Evolutionary conservation across 805 yeast genomes (phyloP), one percentile per base, ranked within the genome.

Genomic region (Cephaloascus fragrans): DNA sequence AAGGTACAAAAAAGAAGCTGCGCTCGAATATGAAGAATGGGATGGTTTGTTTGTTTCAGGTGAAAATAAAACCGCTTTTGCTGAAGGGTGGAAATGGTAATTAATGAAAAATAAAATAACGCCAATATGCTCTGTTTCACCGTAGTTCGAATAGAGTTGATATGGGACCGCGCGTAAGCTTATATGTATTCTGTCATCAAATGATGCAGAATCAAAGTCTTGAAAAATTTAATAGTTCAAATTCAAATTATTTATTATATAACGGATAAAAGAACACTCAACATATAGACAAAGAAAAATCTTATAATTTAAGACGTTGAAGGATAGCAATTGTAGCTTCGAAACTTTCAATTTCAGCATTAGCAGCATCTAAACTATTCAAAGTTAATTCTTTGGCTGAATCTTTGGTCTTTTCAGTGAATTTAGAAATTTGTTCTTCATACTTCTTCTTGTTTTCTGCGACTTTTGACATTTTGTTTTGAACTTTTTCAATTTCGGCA

Each of bases 291-390:
- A 23, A 23, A 23, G 28, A 23, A 12, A 23, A 6, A 23, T 6
- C 33, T 40, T 57, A 65, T 36, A 65, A 58, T 66, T 83, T 83
- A 58, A 88, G 73, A 56, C 78, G 80, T 64, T 88, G 85, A 59
- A 90, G 79, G 57, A 86, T 83, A 29, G 73, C 75, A 57, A 93
- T 83, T 42, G 96, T 88, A 41, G 86, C 81, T 55, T 85, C 80
- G 52, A 86, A 74, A 49, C 96, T 94, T 54, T 85, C 93, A 47
- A 89, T 82, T 61, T 90, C 98, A 35, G 97, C 96, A 46, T 64
- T 57, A 43, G 76, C 71, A 51, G 77, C 80, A 46, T 83, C 90
- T 39, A 80, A 66, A 57, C 83, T 77, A 53, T 72, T 70, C 51
- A 55, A 56, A 49, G 90, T 90, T 45, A 77, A 74, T 50, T 83